These are phyloP conservation scores for Pseudocercospora pini-densiflorae DNA, from an alignment of 2,329 filamentous ascomycete genomes.

Conservation along the genomic window DNA sequence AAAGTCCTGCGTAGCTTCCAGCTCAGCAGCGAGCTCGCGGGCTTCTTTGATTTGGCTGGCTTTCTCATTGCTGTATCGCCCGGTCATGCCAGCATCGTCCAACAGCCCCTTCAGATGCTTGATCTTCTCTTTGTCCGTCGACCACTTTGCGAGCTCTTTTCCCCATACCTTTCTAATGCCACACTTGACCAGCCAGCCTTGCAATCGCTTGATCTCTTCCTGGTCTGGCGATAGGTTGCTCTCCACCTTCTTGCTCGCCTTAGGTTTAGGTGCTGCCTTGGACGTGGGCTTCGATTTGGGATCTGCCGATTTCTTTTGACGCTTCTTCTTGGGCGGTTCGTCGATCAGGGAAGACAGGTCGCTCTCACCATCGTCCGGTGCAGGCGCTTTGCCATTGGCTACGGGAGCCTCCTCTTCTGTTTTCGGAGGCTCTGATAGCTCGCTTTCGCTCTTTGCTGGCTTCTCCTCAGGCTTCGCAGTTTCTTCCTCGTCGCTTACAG, in stretches of 20 bases:
- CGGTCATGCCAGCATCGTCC: conserved; percentile 81
- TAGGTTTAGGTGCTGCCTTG: conserved; percentile 43
- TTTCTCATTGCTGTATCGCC: conserved; percentile 82
- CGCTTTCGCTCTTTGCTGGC: conserved; percentile 23
- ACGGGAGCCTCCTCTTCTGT: conserved; percentile 23
- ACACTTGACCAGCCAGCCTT: conserved; percentile 85
- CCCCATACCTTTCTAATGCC: conserved; percentile 92
- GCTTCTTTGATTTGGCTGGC: conserved; percentile 86
- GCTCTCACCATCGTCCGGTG: conserved; percentile 49
- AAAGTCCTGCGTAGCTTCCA: conserved; percentile 83
- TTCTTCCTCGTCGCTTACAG: conserved; percentile 19
- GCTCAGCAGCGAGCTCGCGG: conserved; percentile 80
- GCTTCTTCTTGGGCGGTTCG: conserved; percentile 67
- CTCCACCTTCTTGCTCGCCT: conserved; percentile 35
- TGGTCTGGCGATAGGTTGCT: conserved; percentile 64
- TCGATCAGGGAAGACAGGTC: conserved; percentile 80
- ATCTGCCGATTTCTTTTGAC: conserved; percentile 43
- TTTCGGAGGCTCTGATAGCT: conserved; percentile 30
- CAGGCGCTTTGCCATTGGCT: conserved; percentile 20
- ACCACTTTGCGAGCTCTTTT: conserved; percentile 77
- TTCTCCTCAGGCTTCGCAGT: conserved; percentile 17
- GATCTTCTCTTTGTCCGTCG: conserved; percentile 78
- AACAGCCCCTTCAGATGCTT: conserved; percentile 79
- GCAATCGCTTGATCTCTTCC: conserved; percentile 83
- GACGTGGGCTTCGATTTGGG: conserved; percentile 45